Evolutionary conservation across 306 rosid genomes (phyloP).

Genomic region (Cucurbita ficifolia): DNA sequence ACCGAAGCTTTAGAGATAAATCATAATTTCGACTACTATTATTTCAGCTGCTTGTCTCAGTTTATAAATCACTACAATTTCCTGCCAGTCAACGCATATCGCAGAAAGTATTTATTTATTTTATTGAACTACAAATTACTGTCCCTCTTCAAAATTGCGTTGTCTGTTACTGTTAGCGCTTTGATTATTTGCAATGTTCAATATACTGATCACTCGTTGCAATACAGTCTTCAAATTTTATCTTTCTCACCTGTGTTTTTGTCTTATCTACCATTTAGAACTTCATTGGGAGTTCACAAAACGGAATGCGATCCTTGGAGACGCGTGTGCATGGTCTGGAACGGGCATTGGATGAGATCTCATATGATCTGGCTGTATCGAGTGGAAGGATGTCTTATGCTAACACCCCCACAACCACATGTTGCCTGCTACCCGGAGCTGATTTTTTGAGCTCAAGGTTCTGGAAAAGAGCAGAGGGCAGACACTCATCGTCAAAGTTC

Average conservation of each 20-base stretch:
- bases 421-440: slow-evolving; percentile 71
- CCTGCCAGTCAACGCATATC: not conserved
- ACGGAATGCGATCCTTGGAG: slow-evolving; percentile 85
- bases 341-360: slow-evolving; percentile 80
- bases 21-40: not conserved
- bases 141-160: not conserved
- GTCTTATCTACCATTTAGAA: slow-evolving; percentile 27
- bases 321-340: slow-evolving; percentile 94
- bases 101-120: not conserved
- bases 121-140: not conserved
- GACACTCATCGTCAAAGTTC: slow-evolving; percentile 30
- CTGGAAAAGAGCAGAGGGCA: slow-evolving; percentile 65
- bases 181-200: not conserved
- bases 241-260: not conserved
- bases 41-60: not conserved
- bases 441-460: slow-evolving; percentile 72
- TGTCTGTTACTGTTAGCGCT: not conserved
- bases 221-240: not conserved
- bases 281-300: slow-evolving; percentile 89
- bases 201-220: not conserved
- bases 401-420: slow-evolving; percentile 25
- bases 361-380: slow-evolving; percentile 77
- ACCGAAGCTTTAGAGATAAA: not conserved
- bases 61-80: not conserved
- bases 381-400: slow-evolving; percentile 59